Evolutionary conservation across 768 basidiomycete genomes (phyloP), one percentile per base, ranked within the genome.

Genomic region (Amylocystis lapponica): DNA sequence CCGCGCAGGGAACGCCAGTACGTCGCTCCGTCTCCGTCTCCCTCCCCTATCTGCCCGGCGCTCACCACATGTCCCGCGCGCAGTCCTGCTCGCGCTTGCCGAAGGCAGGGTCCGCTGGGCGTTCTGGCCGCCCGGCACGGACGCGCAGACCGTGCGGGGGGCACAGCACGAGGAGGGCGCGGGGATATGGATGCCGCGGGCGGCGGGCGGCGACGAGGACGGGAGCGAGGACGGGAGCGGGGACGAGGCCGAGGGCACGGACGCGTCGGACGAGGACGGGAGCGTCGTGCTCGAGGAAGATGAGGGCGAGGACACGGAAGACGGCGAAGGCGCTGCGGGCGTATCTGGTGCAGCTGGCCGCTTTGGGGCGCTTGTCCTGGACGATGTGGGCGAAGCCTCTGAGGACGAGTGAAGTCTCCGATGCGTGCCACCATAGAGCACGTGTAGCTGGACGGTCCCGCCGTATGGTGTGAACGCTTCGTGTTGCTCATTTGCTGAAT

Each of bases 1-100:
- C 56, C 77, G 94, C 31, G 89, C 94, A 3, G 94, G 92, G 25
- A 94, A 94, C 59, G 79, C 81, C 10, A 81, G 92, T 92, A 60
- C 61, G 89, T 76, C n/a, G n/a, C n/a, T n/a, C n/a, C n/a, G 7
- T 41, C n/a, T 21, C 41, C 22, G 19, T 44, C 45, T 19, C 7
- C 30, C 22, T 25, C 6, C 16, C 5, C 12, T 33, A 11, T n/a
- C 12, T 27, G n/a, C n/a, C n/a, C n/a, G n/a, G n/a, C n/a, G n/a
- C n/a, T n/a, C n/a, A n/a, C n/a, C n/a, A n/a, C n/a, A 11, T 23
- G n/a, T 21, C 45, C 41, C 40, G 22, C 19, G 32, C 9, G 9
- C 43, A 94, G 91, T 94, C 45, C 68, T 96, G 49, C 78, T 91
- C 35, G 64, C 76, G n/a, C 66, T 94, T 20, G 86, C 91, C 0